These are phyloP conservation scores for Rhizopogon sp. DNA, from an alignment of 768 basidiomycete species.

Conservation along the genomic window DNA sequence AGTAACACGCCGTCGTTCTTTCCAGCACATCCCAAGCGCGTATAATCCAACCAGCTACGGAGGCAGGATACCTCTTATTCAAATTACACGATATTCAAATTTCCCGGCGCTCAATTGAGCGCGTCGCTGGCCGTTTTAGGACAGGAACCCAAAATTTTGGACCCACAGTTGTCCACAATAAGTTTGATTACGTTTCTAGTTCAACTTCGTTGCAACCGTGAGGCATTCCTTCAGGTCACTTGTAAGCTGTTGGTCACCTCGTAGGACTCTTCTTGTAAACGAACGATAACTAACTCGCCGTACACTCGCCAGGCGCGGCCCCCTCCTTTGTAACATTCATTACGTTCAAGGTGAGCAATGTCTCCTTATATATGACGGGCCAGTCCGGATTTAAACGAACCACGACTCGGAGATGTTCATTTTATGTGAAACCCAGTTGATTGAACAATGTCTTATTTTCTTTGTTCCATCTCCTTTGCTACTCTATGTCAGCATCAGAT, in stretches of 20 bases:
- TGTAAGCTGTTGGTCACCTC: neutral
- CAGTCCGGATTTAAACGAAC: slow-evolving; percentile 12
- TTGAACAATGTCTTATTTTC: slow-evolving; percentile 16
- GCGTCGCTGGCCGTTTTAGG: slow-evolving; percentile 26
- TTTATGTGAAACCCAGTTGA: slow-evolving; percentile 8
- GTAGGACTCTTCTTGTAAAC: neutral
- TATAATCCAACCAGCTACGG: neutral
- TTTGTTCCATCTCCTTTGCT: slow-evolving; percentile 15
- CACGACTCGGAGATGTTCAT: slow-evolving; percentile 15
- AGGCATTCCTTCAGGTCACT: slow-evolving; percentile 9
- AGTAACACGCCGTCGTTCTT: slow-evolving; percentile 3
- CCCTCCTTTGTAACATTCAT: slow-evolving; percentile 64
- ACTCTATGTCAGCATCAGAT: slow-evolving; percentile 2
- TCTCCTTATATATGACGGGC: slow-evolving; percentile 5
- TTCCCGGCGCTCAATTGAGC: slow-evolving; percentile 8
- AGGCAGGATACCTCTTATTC: slow-evolving; percentile 12
- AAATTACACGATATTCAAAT: slow-evolving; percentile 1
- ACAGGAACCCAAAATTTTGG: slow-evolving; percentile 34
- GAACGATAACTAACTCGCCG: slow-evolving; percentile 4
- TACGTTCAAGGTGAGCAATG: slow-evolving; percentile 45
- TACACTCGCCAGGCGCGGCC: slow-evolving; percentile 51
- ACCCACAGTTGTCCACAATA: slow-evolving; percentile 51
- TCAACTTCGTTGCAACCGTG: slow-evolving; percentile 21
- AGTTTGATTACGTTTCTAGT: slow-evolving; percentile 38
- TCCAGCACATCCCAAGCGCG: slow-evolving; percentile 20